Evolutionary conservation across 805 yeast genomes (phyloP), one percentile per base, ranked within the genome.

Genomic region (Ogataea kodamae): DNA sequence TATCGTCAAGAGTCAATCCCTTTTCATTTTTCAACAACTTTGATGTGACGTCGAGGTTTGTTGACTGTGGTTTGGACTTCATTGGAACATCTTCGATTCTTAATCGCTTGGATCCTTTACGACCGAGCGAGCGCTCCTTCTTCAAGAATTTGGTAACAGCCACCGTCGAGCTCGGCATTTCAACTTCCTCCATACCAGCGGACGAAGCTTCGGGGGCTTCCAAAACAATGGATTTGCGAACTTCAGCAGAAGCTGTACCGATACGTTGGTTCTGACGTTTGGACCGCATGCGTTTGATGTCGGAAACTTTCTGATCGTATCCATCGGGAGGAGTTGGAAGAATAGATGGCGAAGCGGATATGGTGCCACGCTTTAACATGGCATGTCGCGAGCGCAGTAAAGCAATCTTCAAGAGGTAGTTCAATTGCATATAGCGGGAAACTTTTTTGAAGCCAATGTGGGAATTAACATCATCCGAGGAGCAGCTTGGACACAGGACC

Each of bases 1-100:
- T 92, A 59, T 92, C 99, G 59, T 92, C 97, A 48, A 92, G 70
- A 0, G 97, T 90, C 33, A 92, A 71, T 0, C 90, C 81, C 47
- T 83, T 85, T 47, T 90, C 94, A 50, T 78, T 83, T 49, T 81
- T 76, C 35, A 88, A 70, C 30, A 85, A 67, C 45, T 76, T 81
- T 2, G 87, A 72, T 0, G 89, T 79, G 2, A 81, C 70, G 49
- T 76, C 81, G 28, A 81, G 64, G 41, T 63, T 45, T 8, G 49
- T 30, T 16, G 42, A 43, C 22, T 44, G 45, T 3, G 53, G 46
- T 18, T 44, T 48, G 14, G 48, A 36, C 9, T 44, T 42, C 45
- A 45, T 48, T 25, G 61, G 53, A 6, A 56, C 43, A 30, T 57
- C 62, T 30, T 49, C 49, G 18, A 59, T 43, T 17, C 48, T 45